A percentile compares a stretch with the other conserved stretches of the same genome.
Conservation (phyloP, 192 early-diverging fungal species). For the Funneliformis geosporum region DNA sequence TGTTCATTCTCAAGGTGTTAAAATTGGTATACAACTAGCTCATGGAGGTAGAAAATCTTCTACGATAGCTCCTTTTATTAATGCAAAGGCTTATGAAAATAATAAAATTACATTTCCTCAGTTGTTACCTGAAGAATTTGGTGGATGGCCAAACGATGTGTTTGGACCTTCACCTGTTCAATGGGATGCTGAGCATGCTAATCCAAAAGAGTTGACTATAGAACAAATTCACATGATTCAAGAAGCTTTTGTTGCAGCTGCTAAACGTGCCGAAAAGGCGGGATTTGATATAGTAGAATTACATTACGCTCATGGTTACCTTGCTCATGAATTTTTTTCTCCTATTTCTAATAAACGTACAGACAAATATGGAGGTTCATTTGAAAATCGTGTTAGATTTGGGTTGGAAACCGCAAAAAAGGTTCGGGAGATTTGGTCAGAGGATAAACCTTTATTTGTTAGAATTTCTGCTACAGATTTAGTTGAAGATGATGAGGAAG, state of each 20-base stretch:
- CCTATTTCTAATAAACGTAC: conserved; percentile 83
- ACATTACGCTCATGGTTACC: conserved; percentile 90
- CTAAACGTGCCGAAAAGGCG: conserved; percentile 70
- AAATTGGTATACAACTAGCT: conserved; percentile 74
- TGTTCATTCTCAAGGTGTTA: conserved; percentile 60
- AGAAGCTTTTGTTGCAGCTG: conserved; percentile 63
- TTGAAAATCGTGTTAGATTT: conserved; percentile 85
- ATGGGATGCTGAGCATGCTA: conserved; percentile 43
- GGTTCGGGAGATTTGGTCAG: conserved; percentile 73
- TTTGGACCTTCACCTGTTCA: conserved; percentile 61
- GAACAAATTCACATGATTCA: conserved; percentile 68
- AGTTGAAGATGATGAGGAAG: conserved; percentile 47
- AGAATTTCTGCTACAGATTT: conserved; percentile 82
- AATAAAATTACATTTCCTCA: not conserved
- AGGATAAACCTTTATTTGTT: conserved; percentile 80
- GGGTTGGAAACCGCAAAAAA: conserved; percentile 66
- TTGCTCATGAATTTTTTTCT: conserved; percentile 79
- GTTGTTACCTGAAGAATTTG: conserved; percentile 41
- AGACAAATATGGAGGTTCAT: conserved; percentile 88
- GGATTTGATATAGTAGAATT: conserved; percentile 92
- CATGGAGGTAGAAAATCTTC: conserved; percentile 80
- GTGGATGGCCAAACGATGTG: conserved; percentile 77
- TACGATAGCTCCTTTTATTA: conserved; percentile 28
- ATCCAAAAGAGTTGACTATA: conserved; percentile 62
- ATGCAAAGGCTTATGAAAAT: not conserved